These are phyloP conservation scores for Porcisia hertigi DNA, from an alignment of 208 protist species.

Conservation along the genomic window DNA sequence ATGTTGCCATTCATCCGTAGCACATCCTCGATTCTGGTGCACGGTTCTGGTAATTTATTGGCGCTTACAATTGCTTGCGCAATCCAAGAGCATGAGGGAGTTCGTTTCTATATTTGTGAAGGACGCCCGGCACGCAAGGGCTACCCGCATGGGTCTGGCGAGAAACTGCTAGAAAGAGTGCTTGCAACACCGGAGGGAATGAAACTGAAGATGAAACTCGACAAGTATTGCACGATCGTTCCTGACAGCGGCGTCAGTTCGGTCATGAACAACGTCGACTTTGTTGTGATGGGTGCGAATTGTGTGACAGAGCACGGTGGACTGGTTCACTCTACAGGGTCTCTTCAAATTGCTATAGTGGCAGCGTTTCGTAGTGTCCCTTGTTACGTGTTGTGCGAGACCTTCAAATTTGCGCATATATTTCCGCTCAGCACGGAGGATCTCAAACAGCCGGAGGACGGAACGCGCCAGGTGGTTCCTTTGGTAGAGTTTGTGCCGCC, in stretches of 20 bases:
- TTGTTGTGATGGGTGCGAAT: conserved; percentile 97
- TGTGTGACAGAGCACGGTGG: conserved; percentile 99
- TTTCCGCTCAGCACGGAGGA: conserved; percentile 97
- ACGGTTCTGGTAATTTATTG: conserved; percentile 77
- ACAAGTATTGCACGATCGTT: conserved; percentile 80
- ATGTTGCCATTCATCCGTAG: conserved; percentile 83
- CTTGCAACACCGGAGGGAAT: conserved; percentile 60
- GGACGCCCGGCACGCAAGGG: conserved; percentile 52
- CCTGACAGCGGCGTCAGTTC: conserved; percentile 88
- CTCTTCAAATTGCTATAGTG: conserved; percentile 96
- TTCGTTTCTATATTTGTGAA: conserved; percentile 87
- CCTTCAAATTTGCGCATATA: conserved; percentile 98
- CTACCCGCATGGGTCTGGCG: conserved; percentile 61
- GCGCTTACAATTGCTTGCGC: conserved; percentile 78
- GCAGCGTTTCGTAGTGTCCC: conserved; percentile 96
- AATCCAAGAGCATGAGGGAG: conserved; percentile 79
- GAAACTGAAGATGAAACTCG: conserved; percentile 58
- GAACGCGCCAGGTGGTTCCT: conserved; percentile 47
- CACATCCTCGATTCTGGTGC: conserved; percentile 80
- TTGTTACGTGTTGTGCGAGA: conserved; percentile 98
- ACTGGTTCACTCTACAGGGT: conserved; percentile 99
- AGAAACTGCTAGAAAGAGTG: conserved; percentile 51
- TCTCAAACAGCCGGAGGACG: conserved; percentile 71
- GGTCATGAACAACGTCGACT: conserved; percentile 92
- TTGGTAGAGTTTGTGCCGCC: conserved; percentile 91